phyloP scores from a whole-genome alignment of 768 basidiomycete species.

The Phlebiopsis flavidoalba region DNA sequence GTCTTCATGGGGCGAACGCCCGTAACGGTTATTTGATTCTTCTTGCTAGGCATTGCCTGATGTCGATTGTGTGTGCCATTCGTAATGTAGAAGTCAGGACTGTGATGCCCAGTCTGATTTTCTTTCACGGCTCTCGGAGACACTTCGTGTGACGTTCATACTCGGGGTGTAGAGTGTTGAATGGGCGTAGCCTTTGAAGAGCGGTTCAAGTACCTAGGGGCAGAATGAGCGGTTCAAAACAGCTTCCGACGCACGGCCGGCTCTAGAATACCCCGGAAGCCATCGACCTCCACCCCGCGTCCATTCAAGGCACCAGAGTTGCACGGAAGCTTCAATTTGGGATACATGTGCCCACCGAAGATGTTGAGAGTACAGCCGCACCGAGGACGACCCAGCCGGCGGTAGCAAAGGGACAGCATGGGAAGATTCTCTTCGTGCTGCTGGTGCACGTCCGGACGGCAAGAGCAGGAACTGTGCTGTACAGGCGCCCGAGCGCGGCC shows the following conservation, averaged over 20 bases:
- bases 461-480: background rate
- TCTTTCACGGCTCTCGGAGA: no score
- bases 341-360: slow-evolving; percentile 49
- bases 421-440: background rate
- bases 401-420: slow-evolving; percentile 25
- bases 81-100: no score
- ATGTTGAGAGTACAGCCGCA: slow-evolving; percentile 54
- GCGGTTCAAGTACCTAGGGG: background rate
- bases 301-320: slow-evolving; percentile 81
- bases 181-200: slow-evolving; percentile 57
- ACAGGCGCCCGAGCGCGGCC: background rate
- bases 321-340: slow-evolving; percentile 79
- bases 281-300: slow-evolving; percentile 68
- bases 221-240: background rate
- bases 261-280: slow-evolving; percentile 66
- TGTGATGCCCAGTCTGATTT: no score
- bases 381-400: slow-evolving; percentile 16
- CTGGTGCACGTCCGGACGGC: background rate
- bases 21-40: no score
- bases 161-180: slow-evolving; percentile 66
- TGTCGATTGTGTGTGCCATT: no score
- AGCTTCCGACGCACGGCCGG: slow-evolving; percentile 49
- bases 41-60: no score
- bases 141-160: slow-evolving; percentile 70
- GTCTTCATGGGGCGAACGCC: no score